Conservation (phyloP, 805 yeast species). For the Nakazawaea siamensis region DNA sequence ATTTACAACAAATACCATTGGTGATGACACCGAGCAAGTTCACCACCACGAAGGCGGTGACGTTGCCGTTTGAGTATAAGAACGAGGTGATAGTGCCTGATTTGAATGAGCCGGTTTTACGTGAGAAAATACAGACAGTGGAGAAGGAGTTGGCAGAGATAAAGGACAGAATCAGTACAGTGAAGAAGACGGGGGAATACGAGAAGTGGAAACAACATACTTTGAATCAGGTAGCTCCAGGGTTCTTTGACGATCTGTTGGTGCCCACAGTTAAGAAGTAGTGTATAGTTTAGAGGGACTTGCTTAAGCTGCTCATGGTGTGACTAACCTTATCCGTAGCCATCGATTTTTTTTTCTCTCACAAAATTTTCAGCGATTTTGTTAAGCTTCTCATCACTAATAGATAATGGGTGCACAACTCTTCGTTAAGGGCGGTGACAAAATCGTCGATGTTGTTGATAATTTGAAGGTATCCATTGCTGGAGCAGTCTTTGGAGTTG, state of each 20-base stretch:
- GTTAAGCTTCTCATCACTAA: too few relatives aligned
- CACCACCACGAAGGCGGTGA: conserved; percentile 7
- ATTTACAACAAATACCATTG: conserved; percentile 9
- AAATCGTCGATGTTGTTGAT: conserved; percentile 23
- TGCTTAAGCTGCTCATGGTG: too few relatives aligned
- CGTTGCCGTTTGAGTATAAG: conserved; percentile 7
- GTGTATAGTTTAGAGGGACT: background rate
- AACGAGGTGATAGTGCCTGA: conserved; percentile 1
- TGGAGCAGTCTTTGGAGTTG: conserved; percentile 22
- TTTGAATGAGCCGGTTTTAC: background rate
- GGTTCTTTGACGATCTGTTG: conserved; percentile 1
- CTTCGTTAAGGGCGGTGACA: conserved; percentile 21
- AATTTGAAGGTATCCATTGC: conserved; percentile 40
- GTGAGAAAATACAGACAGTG: background rate
- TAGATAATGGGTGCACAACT: conserved; percentile 9
- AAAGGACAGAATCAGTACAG: background rate
- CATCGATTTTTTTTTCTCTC: too few relatives aligned
- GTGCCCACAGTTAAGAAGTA: background rate
- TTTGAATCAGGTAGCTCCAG: conserved; percentile 6
- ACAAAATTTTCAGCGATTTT: too few relatives aligned
- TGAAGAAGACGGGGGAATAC: background rate
- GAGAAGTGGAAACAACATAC: conserved; percentile 4
- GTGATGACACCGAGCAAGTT: conserved; percentile 6
- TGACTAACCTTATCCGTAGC: too few relatives aligned
- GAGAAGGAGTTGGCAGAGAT: background rate